phyloP scores from a whole-genome alignment of 495 filamentous ascomycete genomes.

The Bryoglossum gracile region DNA sequence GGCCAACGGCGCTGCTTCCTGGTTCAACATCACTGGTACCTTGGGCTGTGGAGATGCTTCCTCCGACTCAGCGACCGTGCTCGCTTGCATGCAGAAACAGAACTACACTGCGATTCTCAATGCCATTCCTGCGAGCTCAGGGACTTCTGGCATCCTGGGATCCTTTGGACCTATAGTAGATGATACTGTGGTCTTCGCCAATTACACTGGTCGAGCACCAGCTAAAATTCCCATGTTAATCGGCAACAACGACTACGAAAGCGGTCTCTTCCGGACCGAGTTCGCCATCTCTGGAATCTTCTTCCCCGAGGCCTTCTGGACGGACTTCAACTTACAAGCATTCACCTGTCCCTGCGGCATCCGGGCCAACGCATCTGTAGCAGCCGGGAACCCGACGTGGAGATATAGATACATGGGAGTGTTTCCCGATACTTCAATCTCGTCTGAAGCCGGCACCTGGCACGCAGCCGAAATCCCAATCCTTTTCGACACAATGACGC shows the following conservation, averaged over 20 bases:
- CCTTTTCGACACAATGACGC: conserved; percentile 14
- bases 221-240: conserved; percentile 36
- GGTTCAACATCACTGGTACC: conserved; percentile 32
- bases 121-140: conserved; percentile 25
- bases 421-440: conserved; percentile 38
- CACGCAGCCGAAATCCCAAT: conserved; percentile 35
- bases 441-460: conserved; percentile 38
- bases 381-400: conserved; percentile 37
- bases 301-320: conserved; percentile 28
- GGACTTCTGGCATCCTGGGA: conserved; percentile 22
- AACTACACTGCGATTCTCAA: conserved; percentile 30
- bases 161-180: conserved; percentile 43
- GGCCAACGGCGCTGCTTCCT: conserved; percentile 23
- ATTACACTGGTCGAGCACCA: conserved; percentile 34
- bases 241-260: conserved; percentile 43
- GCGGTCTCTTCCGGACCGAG: conserved; percentile 29
- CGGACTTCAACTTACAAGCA: conserved; percentile 33
- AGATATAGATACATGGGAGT: conserved; percentile 45
- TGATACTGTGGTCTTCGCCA: conserved; percentile 36
- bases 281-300: conserved; percentile 21
- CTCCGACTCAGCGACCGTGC: conserved; percentile 25
- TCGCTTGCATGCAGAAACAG: conserved; percentile 39
- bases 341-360: conserved; percentile 40
- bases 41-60: conserved; percentile 35
- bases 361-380: conserved; percentile 29